Evolutionary conservation across 164 flowering plant genomes (phyloP), one percentile per base, ranked within the genome.

Genomic region (Euptelea pleiosperma): DNA sequence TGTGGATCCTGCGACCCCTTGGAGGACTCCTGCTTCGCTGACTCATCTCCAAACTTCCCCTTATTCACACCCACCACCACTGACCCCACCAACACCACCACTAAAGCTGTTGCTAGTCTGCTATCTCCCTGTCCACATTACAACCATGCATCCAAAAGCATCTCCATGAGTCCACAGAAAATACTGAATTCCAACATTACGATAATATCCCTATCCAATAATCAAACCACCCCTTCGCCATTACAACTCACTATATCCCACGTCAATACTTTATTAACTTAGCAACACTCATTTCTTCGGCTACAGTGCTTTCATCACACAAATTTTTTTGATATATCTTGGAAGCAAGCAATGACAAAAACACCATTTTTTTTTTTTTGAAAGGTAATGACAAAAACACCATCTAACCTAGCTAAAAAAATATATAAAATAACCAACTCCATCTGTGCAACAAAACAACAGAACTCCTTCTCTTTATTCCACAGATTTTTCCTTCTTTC

Each of bases 71-170:
- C 64, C 63, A 48, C 67, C 67, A 69, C 52, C 54, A 70, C 71
- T 33, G 46, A 57, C 52, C 60, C 42, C 29, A 64, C 41, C 29
- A 63, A 58, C 64, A 74, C 77, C 70, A 70, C 67, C 66, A 51
- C 66, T 66, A 74, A 70, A 57, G 67, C 66, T 24, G 77, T 70
- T 39, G 76, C 65, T 57, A 65, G 64, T 75, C 72, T 39, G 76
- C 65, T 57, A 65, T 64, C 77, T 67, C 60, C 85, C 82, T 81
- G 82, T 70, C 79, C 77, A 81, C 60, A 70, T 56, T 39, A 67
- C 75, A 80, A 72, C 80, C 80, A 80, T 60, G 57, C 70, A 71
- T 60, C 74, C 75, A 68, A 64, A 37, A 54, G 64, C 74, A 79
- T 49, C 75, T 67, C 75, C 77, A 75, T 63, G 48, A 72, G 68